Conservation (phyloP, 495 filamentous ascomycete genomes). For the Parathielavia appendiculata region DNA sequence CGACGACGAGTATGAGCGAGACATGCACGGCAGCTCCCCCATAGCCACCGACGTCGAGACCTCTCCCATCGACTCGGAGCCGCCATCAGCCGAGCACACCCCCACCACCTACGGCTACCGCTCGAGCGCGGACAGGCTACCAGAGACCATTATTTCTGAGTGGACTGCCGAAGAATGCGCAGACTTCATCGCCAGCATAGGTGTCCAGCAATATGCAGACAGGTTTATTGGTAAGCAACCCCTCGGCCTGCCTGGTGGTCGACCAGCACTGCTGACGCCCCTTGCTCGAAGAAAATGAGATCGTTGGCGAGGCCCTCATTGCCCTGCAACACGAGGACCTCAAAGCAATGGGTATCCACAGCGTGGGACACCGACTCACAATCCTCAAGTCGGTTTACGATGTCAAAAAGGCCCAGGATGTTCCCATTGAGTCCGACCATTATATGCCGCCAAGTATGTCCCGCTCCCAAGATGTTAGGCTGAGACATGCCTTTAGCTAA, state of each 20-base stretch:
- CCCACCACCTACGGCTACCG: slow-evolving; percentile 76
- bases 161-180: slow-evolving; percentile 88
- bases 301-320: slow-evolving; percentile 86
- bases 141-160: slow-evolving; percentile 74
- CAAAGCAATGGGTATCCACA: slow-evolving; percentile 87
- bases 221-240: slow-evolving; percentile 59
- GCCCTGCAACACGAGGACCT: slow-evolving; percentile 87
- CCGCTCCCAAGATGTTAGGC: neutral
- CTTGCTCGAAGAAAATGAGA: slow-evolving; percentile 69
- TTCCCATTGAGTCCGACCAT: slow-evolving; percentile 85
- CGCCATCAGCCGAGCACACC: slow-evolving; percentile 75
- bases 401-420: slow-evolving; percentile 83
- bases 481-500: slow-evolving; percentile 19
- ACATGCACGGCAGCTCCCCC: slow-evolving; percentile 65
- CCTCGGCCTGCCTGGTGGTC: slow-evolving; percentile 9
- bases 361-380: slow-evolving; percentile 89
- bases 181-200: slow-evolving; percentile 74
- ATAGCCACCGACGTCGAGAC: slow-evolving; percentile 70
- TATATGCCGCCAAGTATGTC: slow-evolving; percentile 88
- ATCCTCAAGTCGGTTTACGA: slow-evolving; percentile 95
- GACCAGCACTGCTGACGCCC: slow-evolving; percentile 28
- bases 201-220: slow-evolving; percentile 77
- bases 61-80: slow-evolving; percentile 76
- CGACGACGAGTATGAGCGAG: slow-evolving; percentile 90
- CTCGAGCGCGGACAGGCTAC: slow-evolving; percentile 61